A percentile compares a stretch with the other conserved stretches of the same genome.
phyloP scores from a whole-genome alignment of 140 eudicot genomes.

The Ambrosia hybrid region DNA sequence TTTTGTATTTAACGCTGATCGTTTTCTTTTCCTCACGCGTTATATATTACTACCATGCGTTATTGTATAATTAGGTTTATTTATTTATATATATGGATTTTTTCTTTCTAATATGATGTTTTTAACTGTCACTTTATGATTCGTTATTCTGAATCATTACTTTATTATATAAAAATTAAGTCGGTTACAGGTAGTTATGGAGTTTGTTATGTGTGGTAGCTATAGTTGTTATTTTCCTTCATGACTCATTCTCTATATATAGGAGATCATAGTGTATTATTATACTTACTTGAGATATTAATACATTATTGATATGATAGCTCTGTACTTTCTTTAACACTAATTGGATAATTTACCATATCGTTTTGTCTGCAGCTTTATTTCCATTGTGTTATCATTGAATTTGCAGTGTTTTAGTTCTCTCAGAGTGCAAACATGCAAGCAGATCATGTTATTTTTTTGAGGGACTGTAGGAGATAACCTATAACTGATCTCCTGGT shows the following conservation, averaged over 20 bases:
- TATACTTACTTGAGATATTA: too few relatives aligned
- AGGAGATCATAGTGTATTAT: too few relatives aligned
- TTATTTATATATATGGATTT: neutral
- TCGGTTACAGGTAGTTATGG: too few relatives aligned
- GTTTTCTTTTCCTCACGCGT: conserved; percentile 1
- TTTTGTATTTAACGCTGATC: conserved; percentile 3
- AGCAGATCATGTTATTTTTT: too few relatives aligned
- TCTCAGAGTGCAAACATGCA: too few relatives aligned
- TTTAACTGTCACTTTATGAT: neutral
- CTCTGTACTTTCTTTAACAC: too few relatives aligned
- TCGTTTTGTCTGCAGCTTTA: neutral
- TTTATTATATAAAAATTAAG: neutral
- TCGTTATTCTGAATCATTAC: neutral
- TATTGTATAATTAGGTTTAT: neutral
- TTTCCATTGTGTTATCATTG: conserved; percentile 5
- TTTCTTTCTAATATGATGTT: neutral
- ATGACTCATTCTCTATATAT: too few relatives aligned
- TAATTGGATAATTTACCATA: too few relatives aligned
- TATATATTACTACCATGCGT: neutral
- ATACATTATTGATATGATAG: too few relatives aligned
- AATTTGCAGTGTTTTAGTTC: neutral
- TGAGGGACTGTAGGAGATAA: too few relatives aligned
- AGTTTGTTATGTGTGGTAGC: too few relatives aligned
- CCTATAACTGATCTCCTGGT: neutral
- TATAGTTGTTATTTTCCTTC: too few relatives aligned